Evolutionary conservation across 352 stramenopile genomes (phyloP), one percentile per base, ranked within the genome.

Genomic region (Globisporangium iwayamae): DNA sequence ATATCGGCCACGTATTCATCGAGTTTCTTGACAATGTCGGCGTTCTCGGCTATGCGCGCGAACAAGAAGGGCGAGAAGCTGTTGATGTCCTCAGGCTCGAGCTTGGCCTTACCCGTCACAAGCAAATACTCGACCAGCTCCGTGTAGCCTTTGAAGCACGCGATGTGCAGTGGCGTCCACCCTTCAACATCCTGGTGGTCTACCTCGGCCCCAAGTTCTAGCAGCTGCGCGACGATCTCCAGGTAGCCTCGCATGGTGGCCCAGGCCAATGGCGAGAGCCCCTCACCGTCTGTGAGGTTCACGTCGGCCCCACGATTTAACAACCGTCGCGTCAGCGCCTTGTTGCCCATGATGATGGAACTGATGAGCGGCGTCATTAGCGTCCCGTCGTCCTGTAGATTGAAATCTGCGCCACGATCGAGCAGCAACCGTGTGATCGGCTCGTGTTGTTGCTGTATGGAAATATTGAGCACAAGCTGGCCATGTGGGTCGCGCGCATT

Each of bases 331-430:
- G 85, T 85, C 3, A 94, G 56, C 22, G 82, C 77, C 63, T 93
- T 93, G 68, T 93, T 93, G 50, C 81, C 85, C 85, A 93, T 94
- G 60, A 94, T 83, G 63, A 90, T 85, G 1, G 77, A 76, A 47
- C 75, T 91, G 62, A 88, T 85, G 22, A 94, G 71, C 41, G 85
- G 79, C n/a, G 81, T 83, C 43, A 77, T 73, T 9, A 84, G 65
- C 32, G 78, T 84, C 1, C 62, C 54, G 54, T 88, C 72, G 51
- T 94, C 81, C 34, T 89, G 81, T 8, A 77, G 62, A 60, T 93
- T 78, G 32, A 91, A 71, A 41, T 92, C 76, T 0, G 85, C 85
- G 2, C 77, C 79, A 25, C 84, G 83, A 36, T 91, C 85, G 3
- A 94, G 70, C 28, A 94, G 58, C 43, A 94, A 67, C 4, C 83